Conservation (phyloP, 1,139 yeast genomes). For the Suhomyces atakaporum region DNA sequence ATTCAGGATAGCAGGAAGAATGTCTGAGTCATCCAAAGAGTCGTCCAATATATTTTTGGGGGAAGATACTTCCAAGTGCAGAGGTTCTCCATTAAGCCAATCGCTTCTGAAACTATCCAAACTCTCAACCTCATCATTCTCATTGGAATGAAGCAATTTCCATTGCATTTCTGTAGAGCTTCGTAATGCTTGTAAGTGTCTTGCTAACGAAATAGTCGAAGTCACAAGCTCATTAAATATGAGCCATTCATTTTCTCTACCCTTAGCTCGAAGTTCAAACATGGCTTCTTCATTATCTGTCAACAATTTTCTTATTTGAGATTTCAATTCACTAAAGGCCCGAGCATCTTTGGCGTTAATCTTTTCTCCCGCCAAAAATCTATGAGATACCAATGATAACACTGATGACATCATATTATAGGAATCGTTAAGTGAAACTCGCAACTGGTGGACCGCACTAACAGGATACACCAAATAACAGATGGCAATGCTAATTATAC, state of each 20-base stretch:
- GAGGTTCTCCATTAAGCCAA: conserved; percentile 5
- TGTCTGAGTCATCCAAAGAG: not conserved
- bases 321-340: conserved; percentile 40
- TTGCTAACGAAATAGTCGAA: conserved; percentile 53
- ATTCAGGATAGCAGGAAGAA: not conserved
- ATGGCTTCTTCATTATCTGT: conserved; percentile 59
- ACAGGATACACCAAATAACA: conserved; percentile 69
- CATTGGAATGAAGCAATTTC: conserved; percentile 40
- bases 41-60: not conserved
- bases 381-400: conserved; percentile 50
- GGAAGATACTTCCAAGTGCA: not conserved
- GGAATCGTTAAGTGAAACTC: conserved; percentile 51
- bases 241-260: conserved; percentile 56
- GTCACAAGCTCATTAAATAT: conserved; percentile 49
- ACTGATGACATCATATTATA: conserved; percentile 56
- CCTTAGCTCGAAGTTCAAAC: conserved; percentile 57
- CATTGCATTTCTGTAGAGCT: conserved; percentile 71
- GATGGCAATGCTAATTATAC: conserved; percentile 54
- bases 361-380: conserved; percentile 56
- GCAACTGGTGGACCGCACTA: conserved; percentile 53
- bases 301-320: conserved; percentile 41
- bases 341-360: conserved; percentile 40
- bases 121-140: conserved; percentile 14
- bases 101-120: conserved; percentile 22
- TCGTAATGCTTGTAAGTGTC: conserved; percentile 66